Evolutionary conservation across 2,329 filamentous ascomycete species (phyloP).

Genomic region (Myriangium duriaei): DNA sequence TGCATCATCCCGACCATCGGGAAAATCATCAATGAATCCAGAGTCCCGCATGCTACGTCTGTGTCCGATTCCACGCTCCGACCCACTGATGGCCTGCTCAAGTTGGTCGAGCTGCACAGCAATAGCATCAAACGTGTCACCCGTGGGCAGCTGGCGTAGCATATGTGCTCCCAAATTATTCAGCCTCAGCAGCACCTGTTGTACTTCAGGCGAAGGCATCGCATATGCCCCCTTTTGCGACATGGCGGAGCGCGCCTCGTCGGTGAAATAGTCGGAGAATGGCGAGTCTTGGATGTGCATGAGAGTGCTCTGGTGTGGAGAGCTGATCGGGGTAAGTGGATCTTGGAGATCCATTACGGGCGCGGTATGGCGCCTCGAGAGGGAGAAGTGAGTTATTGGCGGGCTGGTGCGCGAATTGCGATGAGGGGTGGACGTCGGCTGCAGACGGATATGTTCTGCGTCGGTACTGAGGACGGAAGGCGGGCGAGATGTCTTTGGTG

Average conservation of each 20-base stretch:
- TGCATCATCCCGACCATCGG: neutral
- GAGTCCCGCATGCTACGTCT: slow-evolving; percentile 7
- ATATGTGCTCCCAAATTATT: slow-evolving; percentile 25
- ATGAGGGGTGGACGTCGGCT: slow-evolving; percentile 4
- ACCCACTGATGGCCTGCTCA: slow-evolving; percentile 20
- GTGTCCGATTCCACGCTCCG: neutral
- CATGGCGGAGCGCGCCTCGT: slow-evolving; percentile 21
- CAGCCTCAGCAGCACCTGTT: slow-evolving; percentile 26
- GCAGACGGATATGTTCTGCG: slow-evolving; percentile 1
- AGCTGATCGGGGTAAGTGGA: slow-evolving; percentile 12
- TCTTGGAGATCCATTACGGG: slow-evolving; percentile 10
- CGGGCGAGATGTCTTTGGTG: slow-evolving; percentile 6
- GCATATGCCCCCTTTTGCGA: slow-evolving; percentile 12
- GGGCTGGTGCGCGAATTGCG: slow-evolving; percentile 9
- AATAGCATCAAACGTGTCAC: slow-evolving; percentile 9
- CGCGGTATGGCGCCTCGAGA: slow-evolving; percentile 9
- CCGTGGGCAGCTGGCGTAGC: slow-evolving; percentile 17
- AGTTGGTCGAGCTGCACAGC: slow-evolving; percentile 20
- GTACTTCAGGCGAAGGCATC: slow-evolving; percentile 18
- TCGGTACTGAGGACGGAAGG: slow-evolving; percentile 5
- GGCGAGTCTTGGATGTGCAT: slow-evolving; percentile 23
- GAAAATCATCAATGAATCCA: slow-evolving; percentile 8
- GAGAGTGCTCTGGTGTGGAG: slow-evolving; percentile 7
- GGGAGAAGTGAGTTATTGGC: slow-evolving; percentile 10
- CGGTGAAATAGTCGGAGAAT: slow-evolving; percentile 30